Evolutionary conservation across 306 rosid genomes (phyloP).

Genomic region (Cicer cuneatum): DNA sequence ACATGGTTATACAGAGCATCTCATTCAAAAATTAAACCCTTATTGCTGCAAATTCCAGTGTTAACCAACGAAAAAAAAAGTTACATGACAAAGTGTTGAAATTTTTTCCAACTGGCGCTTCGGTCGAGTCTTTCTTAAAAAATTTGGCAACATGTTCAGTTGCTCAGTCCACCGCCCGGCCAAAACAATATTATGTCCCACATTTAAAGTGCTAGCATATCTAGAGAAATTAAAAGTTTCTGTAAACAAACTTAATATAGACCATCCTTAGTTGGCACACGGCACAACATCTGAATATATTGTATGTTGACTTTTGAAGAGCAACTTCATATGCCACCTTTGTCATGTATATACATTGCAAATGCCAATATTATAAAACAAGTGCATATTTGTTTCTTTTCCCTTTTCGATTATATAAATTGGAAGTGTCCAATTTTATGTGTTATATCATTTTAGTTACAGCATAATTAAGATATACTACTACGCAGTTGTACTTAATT

Average conservation of each 20-base stretch:
- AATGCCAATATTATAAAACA: slow-evolving; percentile 17
- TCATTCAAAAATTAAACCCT: slow-evolving; percentile 4
- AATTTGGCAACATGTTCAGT: slow-evolving; percentile 9
- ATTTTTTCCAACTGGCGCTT: background rate
- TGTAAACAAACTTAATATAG: slow-evolving; percentile 1
- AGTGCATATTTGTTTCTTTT: background rate
- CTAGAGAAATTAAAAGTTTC: background rate
- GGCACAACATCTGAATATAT: background rate
- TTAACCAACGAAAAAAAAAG: slow-evolving; percentile 19
- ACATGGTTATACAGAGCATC: background rate
- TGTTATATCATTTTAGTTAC: background rate
- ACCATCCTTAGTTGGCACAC: background rate
- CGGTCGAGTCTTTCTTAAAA: background rate
- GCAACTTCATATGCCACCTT: slow-evolving; percentile 1
- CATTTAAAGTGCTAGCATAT: background rate
- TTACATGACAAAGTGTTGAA: background rate
- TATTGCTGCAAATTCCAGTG: background rate
- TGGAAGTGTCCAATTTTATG: background rate
- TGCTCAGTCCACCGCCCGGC: background rate
- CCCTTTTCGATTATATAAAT: background rate
- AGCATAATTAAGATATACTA: background rate
- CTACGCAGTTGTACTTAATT: background rate
- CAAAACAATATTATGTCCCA: background rate
- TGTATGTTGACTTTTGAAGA: background rate
- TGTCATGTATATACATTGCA: slow-evolving; percentile 3